These are phyloP conservation scores for Lasiosphaeriaceae sp. DNA, from an alignment of 495 filamentous ascomycete species.

Conservation along the genomic window DNA sequence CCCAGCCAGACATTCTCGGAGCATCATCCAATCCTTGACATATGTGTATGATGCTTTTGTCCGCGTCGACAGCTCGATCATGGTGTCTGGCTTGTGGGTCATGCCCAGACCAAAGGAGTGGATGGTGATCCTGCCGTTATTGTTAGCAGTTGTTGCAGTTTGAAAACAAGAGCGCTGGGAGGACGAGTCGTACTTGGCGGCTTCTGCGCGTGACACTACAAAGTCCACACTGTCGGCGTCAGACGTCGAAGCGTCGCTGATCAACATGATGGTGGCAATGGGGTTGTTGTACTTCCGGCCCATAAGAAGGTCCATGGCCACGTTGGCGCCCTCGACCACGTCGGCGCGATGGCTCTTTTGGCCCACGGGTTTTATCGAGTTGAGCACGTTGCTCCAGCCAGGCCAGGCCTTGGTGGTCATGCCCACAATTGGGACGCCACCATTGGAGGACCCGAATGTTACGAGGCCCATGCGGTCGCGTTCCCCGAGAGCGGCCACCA, in stretches of 20 bases:
- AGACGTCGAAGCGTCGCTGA: conserved; percentile 98
- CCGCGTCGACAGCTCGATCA: conserved; percentile 93
- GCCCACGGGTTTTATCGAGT: conserved; percentile 86
- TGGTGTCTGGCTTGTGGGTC: conserved; percentile 97
- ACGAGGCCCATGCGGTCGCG: conserved; percentile 95
- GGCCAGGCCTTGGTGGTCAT: conserved; percentile 94
- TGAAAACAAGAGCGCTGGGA: neutral
- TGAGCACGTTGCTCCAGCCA: conserved; percentile 85
- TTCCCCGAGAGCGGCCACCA: conserved; percentile 88
- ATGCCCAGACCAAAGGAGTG: conserved; percentile 95
- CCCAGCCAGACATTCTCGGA: conserved; percentile 92
- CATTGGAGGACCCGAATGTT: conserved; percentile 92
- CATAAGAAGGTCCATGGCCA: conserved; percentile 99
- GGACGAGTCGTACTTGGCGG: conserved; percentile 71
- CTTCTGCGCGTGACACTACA: conserved; percentile 95
- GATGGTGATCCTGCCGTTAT: conserved; percentile 69
- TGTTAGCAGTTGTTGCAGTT: conserved; percentile 8
- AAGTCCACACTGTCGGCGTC: conserved; percentile 97
- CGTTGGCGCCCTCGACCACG: conserved; percentile 96
- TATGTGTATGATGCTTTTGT: conserved; percentile 98
- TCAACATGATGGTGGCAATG: conserved; percentile 91
- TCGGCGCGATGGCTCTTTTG: conserved; percentile 96
- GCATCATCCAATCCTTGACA: conserved; percentile 99
- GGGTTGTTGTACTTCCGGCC: conserved; percentile 95
- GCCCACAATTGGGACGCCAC: conserved; percentile 91